Percentiles rank a stretch among this genome's conserved stretches.
Conservation (phyloP, 352 stramenopile species). For the Phytophthora nicotianae region DNA sequence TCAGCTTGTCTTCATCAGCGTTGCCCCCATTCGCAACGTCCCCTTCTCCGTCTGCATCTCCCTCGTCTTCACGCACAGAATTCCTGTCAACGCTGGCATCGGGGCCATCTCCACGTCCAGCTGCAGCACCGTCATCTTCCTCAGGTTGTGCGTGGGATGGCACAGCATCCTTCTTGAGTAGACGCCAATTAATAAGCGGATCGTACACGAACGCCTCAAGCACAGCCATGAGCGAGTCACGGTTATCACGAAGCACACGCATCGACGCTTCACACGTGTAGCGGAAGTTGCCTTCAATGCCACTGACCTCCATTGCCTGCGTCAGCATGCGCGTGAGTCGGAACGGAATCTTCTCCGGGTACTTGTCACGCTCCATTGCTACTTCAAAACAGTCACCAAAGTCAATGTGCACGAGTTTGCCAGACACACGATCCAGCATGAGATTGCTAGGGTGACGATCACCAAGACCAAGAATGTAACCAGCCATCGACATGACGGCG, state of each 20-base stretch:
- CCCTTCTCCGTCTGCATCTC: constrained; percentile 18
- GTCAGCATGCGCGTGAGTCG: constrained; percentile 99
- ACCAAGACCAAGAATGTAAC: constrained; percentile 99
- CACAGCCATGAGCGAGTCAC: constrained; percentile 99
- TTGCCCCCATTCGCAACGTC: constrained; percentile 24
- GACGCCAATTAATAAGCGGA: constrained; percentile 98
- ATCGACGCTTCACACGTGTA: constrained; percentile 99
- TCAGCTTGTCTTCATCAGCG: constrained; percentile 44
- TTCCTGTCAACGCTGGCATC: constrained; percentile 25
- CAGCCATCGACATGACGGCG: constrained; percentile 99
- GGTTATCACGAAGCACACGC: constrained; percentile 97
- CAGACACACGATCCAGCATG: constrained; percentile 99
- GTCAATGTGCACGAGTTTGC: constrained; percentile 99
- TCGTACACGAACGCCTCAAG: constrained; percentile 99
- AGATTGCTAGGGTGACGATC: constrained; percentile 99
- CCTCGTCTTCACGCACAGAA: constrained; percentile 29
- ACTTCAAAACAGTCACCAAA: constrained; percentile 99
- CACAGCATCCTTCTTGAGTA: constrained; percentile 90
- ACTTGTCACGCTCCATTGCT: constrained; percentile 99
- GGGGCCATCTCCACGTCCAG: constrained; percentile 11
- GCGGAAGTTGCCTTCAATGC: constrained; percentile 99
- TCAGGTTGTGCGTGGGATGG: constrained; percentile 77
- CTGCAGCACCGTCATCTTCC: constrained; percentile 48
- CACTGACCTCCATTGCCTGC: constrained; percentile 99
- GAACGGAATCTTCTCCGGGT: constrained; percentile 99